Evolutionary conservation across 208 protist genomes (phyloP).

Genomic region (Spongospora subterranea): DNA sequence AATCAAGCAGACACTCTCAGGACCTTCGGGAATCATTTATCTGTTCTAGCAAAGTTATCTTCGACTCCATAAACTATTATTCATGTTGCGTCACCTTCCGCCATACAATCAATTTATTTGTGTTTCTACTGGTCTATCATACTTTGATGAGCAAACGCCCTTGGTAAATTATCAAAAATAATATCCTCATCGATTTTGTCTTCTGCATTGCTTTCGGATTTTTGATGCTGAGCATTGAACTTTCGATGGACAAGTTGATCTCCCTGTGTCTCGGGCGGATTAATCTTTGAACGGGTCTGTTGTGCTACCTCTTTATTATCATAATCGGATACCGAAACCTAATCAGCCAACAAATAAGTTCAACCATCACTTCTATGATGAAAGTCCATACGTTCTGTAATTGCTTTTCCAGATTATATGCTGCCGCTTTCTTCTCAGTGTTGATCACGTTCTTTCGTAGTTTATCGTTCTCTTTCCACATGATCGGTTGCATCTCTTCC

Average conservation of each 20-base stretch:
- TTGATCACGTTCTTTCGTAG: neutral
- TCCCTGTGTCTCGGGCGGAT: constrained; percentile 6
- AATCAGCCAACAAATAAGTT: neutral
- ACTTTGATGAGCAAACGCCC: too few relatives aligned
- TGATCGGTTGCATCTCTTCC: constrained; percentile 73
- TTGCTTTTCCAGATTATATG: constrained; percentile 35
- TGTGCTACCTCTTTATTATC: neutral
- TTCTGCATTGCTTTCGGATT: neutral
- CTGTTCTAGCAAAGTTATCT: neutral
- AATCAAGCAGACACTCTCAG: neutral
- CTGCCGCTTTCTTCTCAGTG: neutral
- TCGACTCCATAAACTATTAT: too few relatives aligned
- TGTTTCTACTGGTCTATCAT: too few relatives aligned
- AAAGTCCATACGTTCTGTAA: neutral
- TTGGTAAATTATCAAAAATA: neutral
- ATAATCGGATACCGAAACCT: neutral
- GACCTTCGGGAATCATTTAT: neutral
- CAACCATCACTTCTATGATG: neutral
- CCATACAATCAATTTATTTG: too few relatives aligned
- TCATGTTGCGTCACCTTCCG: too few relatives aligned
- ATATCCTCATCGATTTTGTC: neutral
- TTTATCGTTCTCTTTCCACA: constrained; percentile 67
- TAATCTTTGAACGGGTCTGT: too few relatives aligned
- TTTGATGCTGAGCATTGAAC: constrained; percentile 50
- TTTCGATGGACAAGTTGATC: constrained; percentile 11